phyloP scores from a whole-genome alignment of 2,329 filamentous ascomycete genomes.

The Blumeriella jaapii region DNA sequence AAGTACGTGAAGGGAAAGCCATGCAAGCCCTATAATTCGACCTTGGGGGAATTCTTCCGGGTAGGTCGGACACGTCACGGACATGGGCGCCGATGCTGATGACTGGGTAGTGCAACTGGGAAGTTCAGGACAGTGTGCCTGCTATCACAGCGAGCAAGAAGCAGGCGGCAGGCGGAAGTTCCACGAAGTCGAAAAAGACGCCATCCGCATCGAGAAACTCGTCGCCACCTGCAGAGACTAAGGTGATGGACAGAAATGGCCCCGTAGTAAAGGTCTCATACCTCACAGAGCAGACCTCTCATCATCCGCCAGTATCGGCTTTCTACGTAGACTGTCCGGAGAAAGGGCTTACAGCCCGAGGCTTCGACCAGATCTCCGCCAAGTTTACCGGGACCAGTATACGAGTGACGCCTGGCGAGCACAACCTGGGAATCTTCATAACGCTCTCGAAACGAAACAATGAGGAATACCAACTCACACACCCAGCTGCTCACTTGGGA shows the following conservation, averaged over 20 bases:
- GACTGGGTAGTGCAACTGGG: constrained; percentile 72
- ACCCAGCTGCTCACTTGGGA: constrained; percentile 85
- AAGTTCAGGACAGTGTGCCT: constrained; percentile 69
- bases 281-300: constrained; percentile 93
- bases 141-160: constrained; percentile 35
- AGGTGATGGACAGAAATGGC: constrained; percentile 34
- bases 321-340: constrained; percentile 90
- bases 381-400: constrained; percentile 96
- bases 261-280: constrained; percentile 72
- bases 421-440: constrained; percentile 95
- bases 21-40: constrained; percentile 98
- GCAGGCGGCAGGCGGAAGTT: constrained; percentile 16
- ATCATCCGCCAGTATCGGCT: constrained; percentile 93
- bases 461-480: constrained; percentile 90
- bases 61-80: constrained; percentile 36
- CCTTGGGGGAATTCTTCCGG: constrained; percentile 92
- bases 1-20: constrained; percentile 99
- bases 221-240: constrained; percentile 12
- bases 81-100: constrained; percentile 8
- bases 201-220: constrained; percentile 14
- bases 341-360: constrained; percentile 74
- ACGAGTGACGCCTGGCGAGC: constrained; percentile 80
- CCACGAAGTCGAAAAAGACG: constrained; percentile 20
- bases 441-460: constrained; percentile 66
- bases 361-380: constrained; percentile 92